Percentiles rank a stretch among this genome's conserved stretches.
phyloP scores from a whole-genome alignment of 495 filamentous ascomycete species.

The Aspergillus biplanus region DNA sequence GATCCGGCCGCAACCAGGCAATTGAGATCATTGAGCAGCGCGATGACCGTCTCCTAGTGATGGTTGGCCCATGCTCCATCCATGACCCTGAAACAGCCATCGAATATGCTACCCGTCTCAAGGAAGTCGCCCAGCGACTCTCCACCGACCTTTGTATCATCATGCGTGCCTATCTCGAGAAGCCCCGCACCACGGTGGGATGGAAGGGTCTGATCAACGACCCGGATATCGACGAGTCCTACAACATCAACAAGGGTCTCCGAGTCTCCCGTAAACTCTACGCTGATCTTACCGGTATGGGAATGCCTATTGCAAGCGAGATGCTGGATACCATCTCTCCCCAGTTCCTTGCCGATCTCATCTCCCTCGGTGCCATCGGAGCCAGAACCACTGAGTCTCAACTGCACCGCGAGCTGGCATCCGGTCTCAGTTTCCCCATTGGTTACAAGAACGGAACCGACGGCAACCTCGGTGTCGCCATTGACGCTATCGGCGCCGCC shows the following conservation, averaged over 20 bases:
- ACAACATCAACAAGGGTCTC: slow-evolving; percentile 98
- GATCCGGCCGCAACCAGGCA: slow-evolving; percentile 81
- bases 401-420: slow-evolving; percentile 92
- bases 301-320: slow-evolving; percentile 93
- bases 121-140: slow-evolving; percentile 72
- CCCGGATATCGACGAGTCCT: slow-evolving; percentile 95
- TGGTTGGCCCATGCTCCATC: slow-evolving; percentile 95
- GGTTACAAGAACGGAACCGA: slow-evolving; percentile 99
- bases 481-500: slow-evolving; percentile 93
- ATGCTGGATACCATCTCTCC: slow-evolving; percentile 99
- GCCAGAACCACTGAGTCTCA: slow-evolving; percentile 97
- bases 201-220: slow-evolving; percentile 99
- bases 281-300: slow-evolving; percentile 79
- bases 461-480: slow-evolving; percentile 89
- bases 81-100: slow-evolving; percentile 89
- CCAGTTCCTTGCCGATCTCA: slow-evolving; percentile 90
- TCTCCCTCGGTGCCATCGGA: slow-evolving; percentile 94
- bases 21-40: slow-evolving; percentile 79
- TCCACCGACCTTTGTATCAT: slow-evolving; percentile 84
- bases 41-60: slow-evolving; percentile 86
- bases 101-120: slow-evolving; percentile 82
- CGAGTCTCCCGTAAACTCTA: slow-evolving; percentile 87
- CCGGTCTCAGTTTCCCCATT: slow-evolving; percentile 96
- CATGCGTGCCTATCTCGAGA: slow-evolving; percentile 99
- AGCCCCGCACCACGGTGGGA: slow-evolving; percentile 97